Base-by-base conservation (phyloP, 2,329 filamentous ascomycete genomes). In the Botrytis galanthina region DNA sequence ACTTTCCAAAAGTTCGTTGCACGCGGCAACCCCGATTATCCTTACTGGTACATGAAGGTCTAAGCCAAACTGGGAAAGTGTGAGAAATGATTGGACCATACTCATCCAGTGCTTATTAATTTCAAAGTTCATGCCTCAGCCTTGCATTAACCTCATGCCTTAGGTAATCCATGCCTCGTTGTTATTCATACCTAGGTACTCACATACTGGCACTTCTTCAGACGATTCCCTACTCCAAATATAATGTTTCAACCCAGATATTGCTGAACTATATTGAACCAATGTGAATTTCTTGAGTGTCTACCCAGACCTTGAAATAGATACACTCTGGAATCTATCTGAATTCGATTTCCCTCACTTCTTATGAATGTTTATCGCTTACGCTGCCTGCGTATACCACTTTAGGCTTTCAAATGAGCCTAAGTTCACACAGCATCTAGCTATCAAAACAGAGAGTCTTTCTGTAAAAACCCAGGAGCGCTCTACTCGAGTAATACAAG, bases 11-110 rank as follows among this genome's bases (percentile, higher is more conserved):
- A 39, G 37, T 35, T 42, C 26, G 66, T 68, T 68, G 66, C 37
- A 57, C 66, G 66, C 66, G 66, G 48, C 48, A 68, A 68, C 66
- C 61, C 37, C n/a, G 16, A 62, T 62, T 39, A 42, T 42, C 59
- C 60, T 62, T 9, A 37, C 60, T 62, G 7, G 59, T 39, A n/a
- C 12, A 62, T 39, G 14, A 18, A 9, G 16, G 3, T 16, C 39
- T 16, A n/a, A 16, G 37, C 22, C 35, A 22, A n/a, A 39, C 4
- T 16, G 14, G 9, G 59, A 39, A 16, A 61, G 20, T 8, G 51
- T 8, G 22, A 8, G 1, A 14, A 54, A 29, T 54, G 51, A 54
- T 54, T 54, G 26, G 26, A 54, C 14, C n/a, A 29, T 8, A 29
- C 18, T 29, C 14, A 29, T 3, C 26, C 12, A 29, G 2, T 29